Evolutionary conservation across 345 rosid species (phyloP).

Genomic region (Bretschneidera sinensis): DNA sequence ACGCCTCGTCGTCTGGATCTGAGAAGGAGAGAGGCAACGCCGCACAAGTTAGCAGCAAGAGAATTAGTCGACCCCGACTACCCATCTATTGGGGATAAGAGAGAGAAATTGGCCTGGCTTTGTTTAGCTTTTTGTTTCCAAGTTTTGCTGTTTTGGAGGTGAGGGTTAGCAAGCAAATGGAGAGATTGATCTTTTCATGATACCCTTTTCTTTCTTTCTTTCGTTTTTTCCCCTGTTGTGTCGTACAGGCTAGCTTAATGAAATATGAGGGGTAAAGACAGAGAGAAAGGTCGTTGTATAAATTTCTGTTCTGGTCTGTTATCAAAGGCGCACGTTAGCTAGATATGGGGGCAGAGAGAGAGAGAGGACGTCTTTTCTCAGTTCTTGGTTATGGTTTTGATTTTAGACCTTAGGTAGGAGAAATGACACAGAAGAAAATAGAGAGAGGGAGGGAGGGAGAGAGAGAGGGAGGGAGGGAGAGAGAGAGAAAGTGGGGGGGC

Average conservation of each 20-base stretch:
- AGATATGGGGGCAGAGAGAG: slow-evolving; percentile 12
- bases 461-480: no score
- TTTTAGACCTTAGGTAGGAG: neutral
- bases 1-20: slow-evolving; percentile 67
- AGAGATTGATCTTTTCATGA: neutral
- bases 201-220: neutral
- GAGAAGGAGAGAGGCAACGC: slow-evolving; percentile 27
- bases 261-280: neutral
- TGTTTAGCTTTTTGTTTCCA: neutral
- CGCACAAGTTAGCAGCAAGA: slow-evolving; percentile 31
- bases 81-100: slow-evolving; percentile 19
- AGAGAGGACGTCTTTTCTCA: neutral
- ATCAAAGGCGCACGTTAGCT: slow-evolving; percentile 26
- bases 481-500: neutral
- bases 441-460: neutral
- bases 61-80: slow-evolving; percentile 23
- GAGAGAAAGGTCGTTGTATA: neutral
- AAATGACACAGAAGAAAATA: neutral
- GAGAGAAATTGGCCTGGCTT: neutral
- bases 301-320: slow-evolving; percentile 24
- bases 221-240: neutral
- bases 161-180: neutral
- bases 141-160: neutral
- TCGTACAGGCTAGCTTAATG: neutral
- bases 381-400: neutral